Evolutionary conservation across 371 early-diverging fungal species (phyloP).

Genomic region (Apophysomyces trapeziformis): DNA sequence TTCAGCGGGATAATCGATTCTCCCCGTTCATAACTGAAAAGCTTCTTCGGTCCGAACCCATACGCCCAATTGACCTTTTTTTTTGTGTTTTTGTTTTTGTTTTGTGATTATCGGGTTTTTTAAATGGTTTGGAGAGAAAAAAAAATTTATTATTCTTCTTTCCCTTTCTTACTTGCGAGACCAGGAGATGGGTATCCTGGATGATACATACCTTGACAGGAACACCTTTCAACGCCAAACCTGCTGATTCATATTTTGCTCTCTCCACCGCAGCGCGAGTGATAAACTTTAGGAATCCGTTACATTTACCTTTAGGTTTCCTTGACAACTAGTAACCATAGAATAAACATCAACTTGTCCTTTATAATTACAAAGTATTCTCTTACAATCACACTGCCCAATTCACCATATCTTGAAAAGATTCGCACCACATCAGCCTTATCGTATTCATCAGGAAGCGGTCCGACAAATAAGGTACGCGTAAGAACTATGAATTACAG

Average conservation of each 20-base stretch:
- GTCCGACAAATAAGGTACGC: conserved; percentile 53
- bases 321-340: conserved; percentile 18
- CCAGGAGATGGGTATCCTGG: too few relatives aligned
- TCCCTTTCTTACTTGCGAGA: too few relatives aligned
- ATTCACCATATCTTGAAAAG: conserved; percentile 44
- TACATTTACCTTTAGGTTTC: conserved; percentile 32
- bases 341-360: neutral
- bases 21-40: conserved; percentile 49
- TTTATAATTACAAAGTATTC: conserved; percentile 6
- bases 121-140: too few relatives aligned
- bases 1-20: conserved; percentile 50
- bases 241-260: conserved; percentile 32
- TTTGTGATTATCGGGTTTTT: too few relatives aligned
- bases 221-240: conserved; percentile 28
- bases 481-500: conserved; percentile 37
- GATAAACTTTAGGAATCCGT: conserved; percentile 46
- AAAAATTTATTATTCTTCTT: too few relatives aligned
- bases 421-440: conserved; percentile 38
- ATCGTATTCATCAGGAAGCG: conserved; percentile 42
- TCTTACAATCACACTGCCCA: conserved; percentile 50
- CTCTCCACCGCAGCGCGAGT: conserved; percentile 35
- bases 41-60: conserved; percentile 55
- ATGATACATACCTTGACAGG: conserved; percentile 33
- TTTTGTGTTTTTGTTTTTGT: neutral
- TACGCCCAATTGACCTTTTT: conserved; percentile 50